Evolutionary conservation across 228 moss, liverwort and hornwort genomes (phyloP).

Genomic region (Sphagnum magellanicum): DNA sequence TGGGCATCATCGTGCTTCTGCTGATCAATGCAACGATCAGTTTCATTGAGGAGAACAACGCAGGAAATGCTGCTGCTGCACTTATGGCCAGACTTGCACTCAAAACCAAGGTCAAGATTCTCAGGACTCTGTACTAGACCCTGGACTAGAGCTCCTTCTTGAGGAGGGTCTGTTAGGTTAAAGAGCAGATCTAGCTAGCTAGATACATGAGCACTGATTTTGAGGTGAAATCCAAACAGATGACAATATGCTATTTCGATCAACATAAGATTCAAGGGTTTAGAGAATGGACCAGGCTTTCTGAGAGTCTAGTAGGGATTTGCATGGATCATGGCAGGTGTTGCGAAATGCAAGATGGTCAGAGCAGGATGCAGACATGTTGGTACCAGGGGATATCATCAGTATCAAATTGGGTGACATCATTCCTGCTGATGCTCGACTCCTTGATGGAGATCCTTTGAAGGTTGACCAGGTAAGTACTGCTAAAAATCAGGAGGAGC

Average conservation of each 20-base stretch:
- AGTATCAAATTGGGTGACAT: slow-evolving; percentile 51
- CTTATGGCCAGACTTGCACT: slow-evolving; percentile 54
- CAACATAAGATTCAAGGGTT: too few species aligned
- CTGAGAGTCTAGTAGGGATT: too few species aligned
- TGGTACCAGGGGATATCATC: slow-evolving; percentile 48
- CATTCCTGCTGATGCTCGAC: slow-evolving; percentile 47
- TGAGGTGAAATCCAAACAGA: too few species aligned
- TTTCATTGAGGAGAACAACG: slow-evolving; percentile 51
- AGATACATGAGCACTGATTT: too few species aligned
- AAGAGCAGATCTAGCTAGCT: too few species aligned
- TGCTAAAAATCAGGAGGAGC: background rate
- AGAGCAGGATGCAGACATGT: slow-evolving; percentile 39
- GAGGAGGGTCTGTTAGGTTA: too few species aligned
- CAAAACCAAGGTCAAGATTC: slow-evolving; percentile 33
- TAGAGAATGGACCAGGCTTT: too few species aligned
- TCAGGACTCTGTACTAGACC: too few species aligned
- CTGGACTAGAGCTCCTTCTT: too few species aligned
- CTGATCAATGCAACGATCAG: slow-evolving; percentile 46
- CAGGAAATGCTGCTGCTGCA: slow-evolving; percentile 41
- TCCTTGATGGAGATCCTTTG: slow-evolving; percentile 45
- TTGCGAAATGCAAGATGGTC: slow-evolving; percentile 34
- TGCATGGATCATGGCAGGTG: slow-evolving; percentile 21
- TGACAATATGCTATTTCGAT: too few species aligned
- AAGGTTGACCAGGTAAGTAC: slow-evolving; percentile 45
- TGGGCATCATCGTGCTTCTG: slow-evolving; percentile 42